These are phyloP conservation scores for Paraphoma chrysanthemicola DNA, from an alignment of 2,329 filamentous ascomycete genomes.

Conservation along the genomic window DNA sequence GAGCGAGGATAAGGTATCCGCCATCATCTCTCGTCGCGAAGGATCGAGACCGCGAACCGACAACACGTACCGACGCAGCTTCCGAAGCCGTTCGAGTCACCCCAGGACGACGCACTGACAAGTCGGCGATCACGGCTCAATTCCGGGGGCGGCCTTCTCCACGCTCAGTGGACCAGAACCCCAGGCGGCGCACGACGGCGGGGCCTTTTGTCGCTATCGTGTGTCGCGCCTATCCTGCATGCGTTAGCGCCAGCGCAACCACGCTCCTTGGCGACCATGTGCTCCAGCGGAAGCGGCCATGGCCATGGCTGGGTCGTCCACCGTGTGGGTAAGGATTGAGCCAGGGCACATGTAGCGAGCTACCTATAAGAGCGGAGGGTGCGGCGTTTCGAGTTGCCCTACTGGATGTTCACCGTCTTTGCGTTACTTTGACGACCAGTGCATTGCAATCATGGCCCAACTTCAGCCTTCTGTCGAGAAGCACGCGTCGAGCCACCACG, in stretches of 20 bases:
- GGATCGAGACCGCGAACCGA: not conserved
- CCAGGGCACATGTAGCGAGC: not conserved
- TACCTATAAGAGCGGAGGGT: constrained; percentile 11
- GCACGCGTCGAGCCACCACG: constrained; percentile 27
- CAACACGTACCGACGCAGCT: constrained; percentile 1
- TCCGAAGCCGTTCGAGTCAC: not conserved
- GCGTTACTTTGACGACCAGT: not conserved
- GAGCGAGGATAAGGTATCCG: not conserved
- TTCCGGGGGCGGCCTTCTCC: constrained; percentile 10
- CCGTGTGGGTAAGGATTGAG: constrained; percentile 2
- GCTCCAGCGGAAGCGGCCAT: not conserved
- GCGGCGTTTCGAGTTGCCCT: constrained; percentile 12
- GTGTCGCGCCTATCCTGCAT: constrained; percentile 3
- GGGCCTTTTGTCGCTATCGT: not conserved
- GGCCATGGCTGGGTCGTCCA: constrained; percentile 5
- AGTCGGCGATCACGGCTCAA: constrained; percentile 8
- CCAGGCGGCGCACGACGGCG: not conserved
- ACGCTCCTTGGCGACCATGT: constrained; percentile 8
- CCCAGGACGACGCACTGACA: not conserved
- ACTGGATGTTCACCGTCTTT: not conserved
- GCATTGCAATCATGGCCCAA: constrained; percentile 12
- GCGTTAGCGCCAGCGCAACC: constrained; percentile 6
- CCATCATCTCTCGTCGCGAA: not conserved
- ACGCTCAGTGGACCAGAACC: constrained; percentile 11
- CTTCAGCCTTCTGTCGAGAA: constrained; percentile 20